Base-by-base conservation (phyloP, 2,329 filamentous ascomycete species). In the Neofusicoccum laricinum region DNA sequence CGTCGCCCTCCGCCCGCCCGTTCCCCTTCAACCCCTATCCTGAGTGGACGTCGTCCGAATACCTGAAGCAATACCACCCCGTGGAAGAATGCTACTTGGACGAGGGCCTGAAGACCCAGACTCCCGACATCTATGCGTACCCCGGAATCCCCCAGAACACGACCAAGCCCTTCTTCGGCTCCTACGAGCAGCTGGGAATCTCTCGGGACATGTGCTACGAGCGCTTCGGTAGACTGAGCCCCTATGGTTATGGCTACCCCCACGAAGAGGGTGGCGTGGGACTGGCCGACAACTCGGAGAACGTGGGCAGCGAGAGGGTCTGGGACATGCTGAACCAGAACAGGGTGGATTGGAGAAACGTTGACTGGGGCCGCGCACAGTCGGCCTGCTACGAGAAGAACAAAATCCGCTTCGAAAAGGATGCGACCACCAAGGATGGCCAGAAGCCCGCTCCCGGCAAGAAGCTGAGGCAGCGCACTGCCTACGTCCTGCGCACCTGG, bases 401-500 rank as follows among this genome's bases (percentile, higher is more conserved):
- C 73, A 76, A 78, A 68, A 71, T 74, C 48, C 80, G 81, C 21
- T 83, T 83, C 68, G 69, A 73, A 55, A 74, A 76, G 67, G 74
- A 75, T 66, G 69, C 69, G 43, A 53, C 36, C 14, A 55, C 64
- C 8, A 70, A 71, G 7, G 69, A 74, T 30, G 69, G 69, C 15
- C 69, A 67, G 4, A 64, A 64, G 17, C 57, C 64, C n/a, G 68
- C 69, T 3, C 66, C 68, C 72, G 55, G 76, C 66, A 79, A 78
- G 74, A 77, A 79, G 72, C 75, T 73, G 66, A 71, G 81, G 6
- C 75, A 83, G 8, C 85, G 91, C 38, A 93, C 92, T n/a, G 93
- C 93, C 1, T 85, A 96, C 46, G 88, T 97, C 4, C 83, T 97
- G 41, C 87, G 93, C 48, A 89, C 90, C 66, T 97, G 91, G 90